A percentile compares a stretch with the other conserved stretches of the same genome.
Evolutionary conservation across 352 stramenopile genomes (phyloP).

Genomic region (Plasmopara halstedii): DNA sequence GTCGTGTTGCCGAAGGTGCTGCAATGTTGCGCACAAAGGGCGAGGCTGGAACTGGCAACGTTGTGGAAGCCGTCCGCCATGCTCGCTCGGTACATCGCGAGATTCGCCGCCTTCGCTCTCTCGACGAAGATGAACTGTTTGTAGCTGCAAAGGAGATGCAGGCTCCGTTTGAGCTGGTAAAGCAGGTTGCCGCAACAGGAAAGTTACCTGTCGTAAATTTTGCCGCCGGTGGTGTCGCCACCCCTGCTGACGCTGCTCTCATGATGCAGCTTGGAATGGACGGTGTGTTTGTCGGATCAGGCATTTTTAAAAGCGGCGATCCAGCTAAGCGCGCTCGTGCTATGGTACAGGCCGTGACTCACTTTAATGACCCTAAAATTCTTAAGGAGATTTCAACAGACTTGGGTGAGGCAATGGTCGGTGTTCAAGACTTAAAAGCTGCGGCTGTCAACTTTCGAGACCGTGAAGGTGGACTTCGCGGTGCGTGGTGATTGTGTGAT

Average conservation of each 20-base stretch:
- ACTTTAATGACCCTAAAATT: constrained; percentile 97
- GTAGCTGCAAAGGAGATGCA: constrained; percentile 96
- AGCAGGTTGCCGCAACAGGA: constrained; percentile 88
- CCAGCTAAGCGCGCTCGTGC: constrained; percentile 90
- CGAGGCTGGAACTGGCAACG: constrained; percentile 96
- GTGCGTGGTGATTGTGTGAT: constrained; percentile 44
- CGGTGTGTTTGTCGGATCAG: constrained; percentile 96
- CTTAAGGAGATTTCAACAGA: constrained; percentile 94
- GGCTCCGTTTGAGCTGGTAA: constrained; percentile 90
- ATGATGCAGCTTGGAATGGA: constrained; percentile 99
- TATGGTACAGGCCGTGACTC: constrained; percentile 96
- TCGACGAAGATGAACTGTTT: constrained; percentile 97
- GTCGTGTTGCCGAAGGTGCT: constrained; percentile 92
- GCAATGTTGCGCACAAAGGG: constrained; percentile 98
- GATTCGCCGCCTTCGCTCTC: constrained; percentile 85
- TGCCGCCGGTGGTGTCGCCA: constrained; percentile 96
- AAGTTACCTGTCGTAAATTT: constrained; percentile 97
- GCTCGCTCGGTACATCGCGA: constrained; percentile 88
- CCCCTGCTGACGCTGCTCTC: constrained; percentile 94
- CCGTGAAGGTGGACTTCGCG: constrained; percentile 86
- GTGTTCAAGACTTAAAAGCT: constrained; percentile 94
- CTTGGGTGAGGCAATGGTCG: constrained; percentile 96
- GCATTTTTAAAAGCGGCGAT: constrained; percentile 97
- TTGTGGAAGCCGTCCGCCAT: constrained; percentile 97
- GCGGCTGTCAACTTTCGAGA: constrained; percentile 97